A percentile compares a stretch with the other conserved stretches of the same genome.
Evolutionary conservation across 2,329 filamentous ascomycete genomes (phyloP).

Genomic region (Truncatella angustata): DNA sequence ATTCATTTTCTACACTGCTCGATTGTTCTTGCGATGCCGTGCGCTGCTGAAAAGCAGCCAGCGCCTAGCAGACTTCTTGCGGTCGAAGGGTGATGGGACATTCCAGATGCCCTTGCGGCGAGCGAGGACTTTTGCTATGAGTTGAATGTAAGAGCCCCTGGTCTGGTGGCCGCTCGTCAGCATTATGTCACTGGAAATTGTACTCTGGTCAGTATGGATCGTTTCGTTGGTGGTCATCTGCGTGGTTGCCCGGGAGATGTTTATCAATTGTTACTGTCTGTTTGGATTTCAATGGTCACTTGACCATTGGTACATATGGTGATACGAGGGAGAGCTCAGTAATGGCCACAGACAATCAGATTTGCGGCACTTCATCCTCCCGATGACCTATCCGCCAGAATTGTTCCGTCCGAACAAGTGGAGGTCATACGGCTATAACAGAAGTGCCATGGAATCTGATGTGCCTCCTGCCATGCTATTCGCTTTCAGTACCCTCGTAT

Average conservation of each 20-base stretch:
- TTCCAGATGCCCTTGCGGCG: conserved; percentile 55
- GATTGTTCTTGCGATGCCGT: conserved; percentile 28
- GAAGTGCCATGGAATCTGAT: conserved; percentile 41
- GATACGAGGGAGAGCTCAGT: conserved; percentile 41
- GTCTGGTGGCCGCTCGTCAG: conserved; percentile 72
- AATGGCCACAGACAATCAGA: conserved; percentile 49
- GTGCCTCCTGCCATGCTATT: conserved; percentile 32
- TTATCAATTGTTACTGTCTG: conserved; percentile 13
- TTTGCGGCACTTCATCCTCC: conserved; percentile 33
- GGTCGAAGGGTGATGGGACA: conserved; percentile 51
- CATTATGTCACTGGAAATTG: conserved; percentile 61
- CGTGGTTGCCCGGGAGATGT: conserved; percentile 27
- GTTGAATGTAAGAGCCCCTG: conserved; percentile 72
- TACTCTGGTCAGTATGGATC: conserved; percentile 46
- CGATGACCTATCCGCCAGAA: conserved; percentile 40
- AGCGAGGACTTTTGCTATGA: conserved; percentile 68
- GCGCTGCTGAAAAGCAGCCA: conserved; percentile 52
- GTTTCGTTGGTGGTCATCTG: conserved; percentile 23
- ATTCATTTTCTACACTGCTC: conserved; percentile 62
- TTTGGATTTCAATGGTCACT: conserved; percentile 16
- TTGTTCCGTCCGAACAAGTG: conserved; percentile 35
- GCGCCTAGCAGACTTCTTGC: conserved; percentile 30
- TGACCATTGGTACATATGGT: conserved; percentile 22
- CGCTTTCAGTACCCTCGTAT: conserved; percentile 41
- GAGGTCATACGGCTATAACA: conserved; percentile 43